A percentile compares a stretch with the other conserved stretches of the same genome.
Conservation (phyloP, 768 basidiomycete genomes). For the Suillus lakei region DNA sequence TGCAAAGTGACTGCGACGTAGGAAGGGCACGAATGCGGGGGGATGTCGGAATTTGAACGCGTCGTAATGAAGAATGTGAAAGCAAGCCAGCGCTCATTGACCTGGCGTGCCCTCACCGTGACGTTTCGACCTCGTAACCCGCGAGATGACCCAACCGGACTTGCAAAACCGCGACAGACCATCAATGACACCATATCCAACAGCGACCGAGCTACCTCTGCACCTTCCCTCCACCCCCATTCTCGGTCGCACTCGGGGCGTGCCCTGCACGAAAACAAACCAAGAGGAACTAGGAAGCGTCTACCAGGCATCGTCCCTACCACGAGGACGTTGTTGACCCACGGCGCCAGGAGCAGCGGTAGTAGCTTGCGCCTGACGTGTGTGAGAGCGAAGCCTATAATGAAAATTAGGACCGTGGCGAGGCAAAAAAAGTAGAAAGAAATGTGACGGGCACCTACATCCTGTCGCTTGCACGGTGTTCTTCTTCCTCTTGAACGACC, state of each 20-base stretch:
- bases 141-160: slow-evolving; percentile 18
- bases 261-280: slow-evolving; percentile 41
- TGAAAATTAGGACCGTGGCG: slow-evolving; percentile 20
- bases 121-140: slow-evolving; percentile 19
- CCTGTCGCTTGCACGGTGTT: slow-evolving; percentile 79
- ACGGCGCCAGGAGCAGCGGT: slow-evolving; percentile 53
- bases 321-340: slow-evolving; percentile 50
- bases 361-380: slow-evolving; percentile 78
- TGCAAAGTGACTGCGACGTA: slow-evolving; percentile 19
- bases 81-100: slow-evolving; percentile 16
- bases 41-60: slow-evolving; percentile 20
- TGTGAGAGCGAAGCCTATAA: slow-evolving; percentile 83
- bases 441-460: slow-evolving; percentile 62
- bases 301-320: slow-evolving; percentile 55
- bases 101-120: slow-evolving; percentile 30
- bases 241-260: slow-evolving; percentile 51
- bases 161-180: slow-evolving; percentile 35
- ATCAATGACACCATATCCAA: slow-evolving; percentile 39
- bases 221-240: slow-evolving; percentile 42
- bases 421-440: slow-evolving; percentile 17
- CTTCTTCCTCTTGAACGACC: slow-evolving; percentile 85
- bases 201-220: slow-evolving; percentile 39
- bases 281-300: slow-evolving; percentile 25
- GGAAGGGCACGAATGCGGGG: slow-evolving; percentile 26
- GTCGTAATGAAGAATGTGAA: slow-evolving; percentile 18